Evolutionary conservation across 2,329 filamentous ascomycete genomes (phyloP), one percentile per base, ranked within the genome.

Genomic region (Aureobasidium melanogenum): DNA sequence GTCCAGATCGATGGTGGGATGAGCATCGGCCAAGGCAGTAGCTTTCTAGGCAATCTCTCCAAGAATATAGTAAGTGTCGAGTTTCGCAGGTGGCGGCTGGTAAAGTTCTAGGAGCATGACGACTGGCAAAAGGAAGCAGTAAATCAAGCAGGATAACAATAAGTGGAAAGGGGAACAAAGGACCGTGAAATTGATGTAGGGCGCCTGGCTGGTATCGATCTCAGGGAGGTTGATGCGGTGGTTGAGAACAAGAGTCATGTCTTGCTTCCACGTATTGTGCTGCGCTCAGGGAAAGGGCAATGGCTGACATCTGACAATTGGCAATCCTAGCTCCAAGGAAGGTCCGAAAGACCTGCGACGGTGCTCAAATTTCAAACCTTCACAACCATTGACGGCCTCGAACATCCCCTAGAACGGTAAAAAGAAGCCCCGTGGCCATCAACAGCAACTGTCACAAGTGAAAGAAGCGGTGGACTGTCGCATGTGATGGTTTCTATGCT

Each of bases 51-150:
- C 48, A 44, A 61, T 61, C 22, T 61, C 59, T 26, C 59, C 59
- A 17, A 61, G 50, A n/a, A 61, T 61, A 17, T 54, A 61, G 38
- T 61, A 46, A 17, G 59, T 61, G 24, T 61, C 48, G 41, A 61
- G 59, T 22, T 55, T 61, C 1, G 38, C 28, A 30, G 59, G 48
- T 5, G 59, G 59, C 8, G 59, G 59, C 24, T 61, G 48, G n/a
- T 38, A 61, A 15, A 61, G 22, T 46, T 61, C 59, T 44, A 46
- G 41, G 59, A 61, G 28, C 59, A 61, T 55, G 22, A 39, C 32
- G 19, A n/a, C 7, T 10, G 24, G 34, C 14, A 32, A 7, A 30
- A 34, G 52, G 24, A 5, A 12, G 9, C 38, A 22, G 26, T 26
- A 56, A n/a, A 17, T 14, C 28, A 47, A 47, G 38, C 19, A 14